Conservation (phyloP, 768 basidiomycete species). For the Leccinum variicolor region DNA sequence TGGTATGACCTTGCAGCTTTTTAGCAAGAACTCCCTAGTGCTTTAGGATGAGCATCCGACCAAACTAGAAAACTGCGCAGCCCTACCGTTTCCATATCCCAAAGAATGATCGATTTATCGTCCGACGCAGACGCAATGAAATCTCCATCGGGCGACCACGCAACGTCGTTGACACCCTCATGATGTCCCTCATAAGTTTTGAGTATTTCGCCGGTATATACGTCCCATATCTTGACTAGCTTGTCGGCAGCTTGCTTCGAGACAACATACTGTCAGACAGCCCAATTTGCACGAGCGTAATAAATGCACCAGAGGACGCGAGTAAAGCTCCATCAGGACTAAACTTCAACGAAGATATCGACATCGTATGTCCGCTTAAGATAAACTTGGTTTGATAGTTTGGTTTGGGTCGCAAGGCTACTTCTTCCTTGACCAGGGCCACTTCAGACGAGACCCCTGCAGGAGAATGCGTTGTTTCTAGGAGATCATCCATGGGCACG, state of each 20-base stretch:
- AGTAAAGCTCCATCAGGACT: slow-evolving; percentile 79
- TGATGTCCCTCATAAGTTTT: slow-evolving; percentile 72
- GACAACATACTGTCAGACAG: slow-evolving; percentile 21
- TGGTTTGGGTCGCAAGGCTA: slow-evolving; percentile 28
- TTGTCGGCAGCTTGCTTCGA: slow-evolving; percentile 78
- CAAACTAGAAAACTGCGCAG: slow-evolving; percentile 7
- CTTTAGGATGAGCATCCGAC: background rate
- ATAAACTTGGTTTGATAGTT: slow-evolving; percentile 58
- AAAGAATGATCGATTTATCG: slow-evolving; percentile 84
- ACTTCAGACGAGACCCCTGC: background rate
- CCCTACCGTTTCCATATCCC: slow-evolving; percentile 68
- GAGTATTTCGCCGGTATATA: slow-evolving; percentile 66
- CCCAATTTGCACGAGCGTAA: slow-evolving; percentile 3
- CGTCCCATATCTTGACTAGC: slow-evolving; percentile 77
- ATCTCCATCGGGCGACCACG: slow-evolving; percentile 81
- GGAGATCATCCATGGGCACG: slow-evolving; percentile 5
- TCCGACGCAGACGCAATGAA: slow-evolving; percentile 92
- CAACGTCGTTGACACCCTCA: slow-evolving; percentile 85
- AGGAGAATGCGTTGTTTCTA: slow-evolving; percentile 1
- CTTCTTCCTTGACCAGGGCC: background rate
- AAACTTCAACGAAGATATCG: slow-evolving; percentile 85
- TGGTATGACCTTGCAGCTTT: slow-evolving; percentile 81
- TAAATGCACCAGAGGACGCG: slow-evolving; percentile 75
- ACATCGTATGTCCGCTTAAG: slow-evolving; percentile 77
- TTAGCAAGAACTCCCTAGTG: slow-evolving; percentile 57